Base-by-base conservation (phyloP, 2,329 filamentous ascomycete genomes). In the Pseudogymnoascus sp. region DNA sequence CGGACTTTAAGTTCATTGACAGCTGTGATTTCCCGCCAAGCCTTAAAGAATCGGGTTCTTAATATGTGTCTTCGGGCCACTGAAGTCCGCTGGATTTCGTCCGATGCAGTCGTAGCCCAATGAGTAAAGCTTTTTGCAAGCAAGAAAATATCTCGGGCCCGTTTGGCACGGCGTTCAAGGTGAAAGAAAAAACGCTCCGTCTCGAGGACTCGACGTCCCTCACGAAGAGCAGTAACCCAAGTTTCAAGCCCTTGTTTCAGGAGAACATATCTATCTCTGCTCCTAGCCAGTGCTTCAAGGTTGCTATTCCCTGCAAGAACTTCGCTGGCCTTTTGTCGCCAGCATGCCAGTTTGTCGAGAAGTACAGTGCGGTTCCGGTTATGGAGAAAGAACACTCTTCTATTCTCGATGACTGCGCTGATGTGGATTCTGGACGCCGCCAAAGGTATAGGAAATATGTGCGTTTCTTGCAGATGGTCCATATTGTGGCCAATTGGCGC, bases 51-150 rank as follows among this genome's bases (percentile, higher is more conserved):
- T 61, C 83, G 82, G 11, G 82, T 83, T 61, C 86, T 80, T 60
- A 94, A 75, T 63, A 92, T 84, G 70, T 90, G 88, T 64, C 84
- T 79, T 64, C 88, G 81, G 18, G 89, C 90, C 41, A 84, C 78
- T 4, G 82, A 83, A 3, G 88, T 90, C 39, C 83, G 81, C 64
- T 84, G 80, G 14, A 85, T 77, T 68, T 90, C 83, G 12, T 89
- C 84, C 5, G 79, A 80, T 9, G 88, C 81, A 58, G 81, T 77
- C 60, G 82, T 80, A 9, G 82, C 81, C 90, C 90, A 95, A 65
- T 88, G 84, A 1, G 78, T 81, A 61, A 90, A 85, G 2, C 82
- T 80, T 70, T 84, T 86, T 3, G 79, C 82, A 62, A 87, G 72
- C 6, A 90, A 76, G 66, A 84, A 87, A 9, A 88, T 74, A 68